Conservation (phyloP, 2,329 filamentous ascomycete species). For the Pleomassaria siparia region DNA sequence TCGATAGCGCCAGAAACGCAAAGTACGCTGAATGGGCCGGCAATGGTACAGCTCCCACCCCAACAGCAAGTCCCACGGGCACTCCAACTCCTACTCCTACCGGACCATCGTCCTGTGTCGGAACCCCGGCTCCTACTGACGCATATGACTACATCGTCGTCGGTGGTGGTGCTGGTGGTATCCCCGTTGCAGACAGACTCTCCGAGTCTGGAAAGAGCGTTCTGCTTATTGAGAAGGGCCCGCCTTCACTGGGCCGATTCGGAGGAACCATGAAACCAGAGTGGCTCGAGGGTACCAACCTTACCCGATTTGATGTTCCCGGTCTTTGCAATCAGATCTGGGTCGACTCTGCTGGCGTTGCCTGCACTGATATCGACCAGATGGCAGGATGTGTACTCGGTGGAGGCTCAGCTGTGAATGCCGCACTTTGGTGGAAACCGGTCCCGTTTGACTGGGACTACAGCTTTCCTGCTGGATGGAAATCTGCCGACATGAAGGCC, state of each 20-base stretch:
- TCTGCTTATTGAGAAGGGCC: slow-evolving; percentile 56
- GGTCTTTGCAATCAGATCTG: slow-evolving; percentile 73
- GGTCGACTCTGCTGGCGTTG: slow-evolving; percentile 63
- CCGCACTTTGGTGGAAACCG: slow-evolving; percentile 69
- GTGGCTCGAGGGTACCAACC: slow-evolving; percentile 63
- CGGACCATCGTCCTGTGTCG: slow-evolving; percentile 39
- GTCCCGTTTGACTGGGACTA: slow-evolving; percentile 68
- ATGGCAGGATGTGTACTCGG: slow-evolving; percentile 74
- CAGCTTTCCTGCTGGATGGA: slow-evolving; percentile 74
- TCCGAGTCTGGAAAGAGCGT: slow-evolving; percentile 66
- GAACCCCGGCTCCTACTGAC: slow-evolving; percentile 42
- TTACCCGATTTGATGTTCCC: slow-evolving; percentile 72
- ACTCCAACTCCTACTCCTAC: slow-evolving; percentile 31
- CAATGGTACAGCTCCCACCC: slow-evolving; percentile 26
- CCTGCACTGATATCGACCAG: slow-evolving; percentile 69
- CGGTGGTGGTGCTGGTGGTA: slow-evolving; percentile 63
- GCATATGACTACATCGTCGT: slow-evolving; percentile 66
- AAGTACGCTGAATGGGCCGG: slow-evolving; percentile 46
- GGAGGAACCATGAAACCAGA: slow-evolving; percentile 61
- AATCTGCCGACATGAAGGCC: slow-evolving; percentile 60
- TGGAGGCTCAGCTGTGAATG: slow-evolving; percentile 67
- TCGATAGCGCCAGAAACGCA: slow-evolving; percentile 48
- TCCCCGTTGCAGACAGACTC: slow-evolving; percentile 62
- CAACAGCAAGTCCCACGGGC: slow-evolving; percentile 22
- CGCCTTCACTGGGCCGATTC: slow-evolving; percentile 64